phyloP scores from a whole-genome alignment of 2,329 filamentous ascomycete genomes.

The Colletotrichum scovillei region DNA sequence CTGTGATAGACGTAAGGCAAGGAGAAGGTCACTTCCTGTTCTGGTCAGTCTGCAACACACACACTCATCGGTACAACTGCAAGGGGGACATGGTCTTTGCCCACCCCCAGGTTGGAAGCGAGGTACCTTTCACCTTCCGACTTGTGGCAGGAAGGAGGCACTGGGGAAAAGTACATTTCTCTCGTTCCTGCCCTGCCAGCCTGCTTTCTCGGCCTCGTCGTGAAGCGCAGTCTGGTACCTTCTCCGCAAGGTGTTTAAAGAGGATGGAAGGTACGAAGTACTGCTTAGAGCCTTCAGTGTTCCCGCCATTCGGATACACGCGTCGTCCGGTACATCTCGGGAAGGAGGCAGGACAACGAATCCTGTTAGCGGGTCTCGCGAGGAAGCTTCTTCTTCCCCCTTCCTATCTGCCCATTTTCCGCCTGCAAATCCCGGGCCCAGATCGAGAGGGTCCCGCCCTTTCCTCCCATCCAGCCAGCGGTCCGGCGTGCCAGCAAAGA shows the following conservation, averaged over 20 bases:
- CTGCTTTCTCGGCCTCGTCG: not conserved
- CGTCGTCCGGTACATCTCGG: constrained; percentile 28
- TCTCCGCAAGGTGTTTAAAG: no score
- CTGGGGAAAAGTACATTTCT: not conserved
- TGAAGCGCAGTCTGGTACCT: not conserved
- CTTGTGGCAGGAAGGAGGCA: not conserved
- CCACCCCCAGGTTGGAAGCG: not conserved
- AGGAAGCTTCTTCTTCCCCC: constrained; percentile 20
- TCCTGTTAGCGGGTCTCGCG: not conserved
- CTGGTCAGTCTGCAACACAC: constrained; percentile 16
- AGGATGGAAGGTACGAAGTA: not conserved
- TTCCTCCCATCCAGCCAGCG: not conserved
- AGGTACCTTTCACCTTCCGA: constrained; percentile 4
- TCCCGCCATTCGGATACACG: constrained; percentile 24
- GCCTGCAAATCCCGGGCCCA: constrained; percentile 16
- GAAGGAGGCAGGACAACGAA: not conserved
- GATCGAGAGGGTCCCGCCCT: constrained; percentile 24
- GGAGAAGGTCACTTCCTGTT: constrained; percentile 23
- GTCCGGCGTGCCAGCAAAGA: no score
- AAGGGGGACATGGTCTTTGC: constrained; percentile 4
- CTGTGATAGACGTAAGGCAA: constrained; percentile 4
- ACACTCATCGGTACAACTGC: constrained; percentile 11
- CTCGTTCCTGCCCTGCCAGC: not conserved
- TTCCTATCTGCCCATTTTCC: constrained; percentile 16
- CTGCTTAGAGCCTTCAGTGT: not conserved